These are phyloP conservation scores for Trichoderma sp. DNA, from an alignment of 2,329 filamentous ascomycete genomes.

Conservation along the genomic window DNA sequence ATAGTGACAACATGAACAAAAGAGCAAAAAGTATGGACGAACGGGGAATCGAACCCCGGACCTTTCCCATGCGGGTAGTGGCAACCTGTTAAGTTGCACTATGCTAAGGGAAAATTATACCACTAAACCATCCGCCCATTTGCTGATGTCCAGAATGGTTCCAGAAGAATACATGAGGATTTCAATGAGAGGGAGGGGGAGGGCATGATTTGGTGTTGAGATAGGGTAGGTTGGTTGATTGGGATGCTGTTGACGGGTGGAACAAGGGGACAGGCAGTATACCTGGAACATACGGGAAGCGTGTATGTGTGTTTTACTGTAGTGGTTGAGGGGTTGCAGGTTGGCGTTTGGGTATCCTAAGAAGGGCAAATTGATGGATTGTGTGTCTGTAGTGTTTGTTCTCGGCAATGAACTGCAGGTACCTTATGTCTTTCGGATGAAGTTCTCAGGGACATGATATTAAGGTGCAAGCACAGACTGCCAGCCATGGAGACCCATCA, in stretches of 20 bases:
- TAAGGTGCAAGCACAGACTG: too few species aligned
- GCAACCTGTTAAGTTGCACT: constrained; percentile 15
- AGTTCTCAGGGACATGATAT: too few species aligned
- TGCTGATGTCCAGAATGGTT: not conserved
- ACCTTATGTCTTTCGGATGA: too few species aligned
- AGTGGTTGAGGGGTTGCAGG: too few species aligned
- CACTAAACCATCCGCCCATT: constrained; percentile 34
- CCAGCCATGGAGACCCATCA: too few species aligned
- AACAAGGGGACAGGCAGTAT: too few species aligned
- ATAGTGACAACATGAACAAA: not conserved
- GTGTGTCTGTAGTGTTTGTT: too few species aligned
- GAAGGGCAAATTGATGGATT: too few species aligned
- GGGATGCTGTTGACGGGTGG: not conserved
- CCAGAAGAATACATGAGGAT: not conserved
- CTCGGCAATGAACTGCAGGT: too few species aligned
- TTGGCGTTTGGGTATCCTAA: too few species aligned
- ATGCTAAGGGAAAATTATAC: constrained; percentile 34
- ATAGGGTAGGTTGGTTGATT: not conserved
- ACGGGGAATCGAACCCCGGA: constrained; percentile 31
- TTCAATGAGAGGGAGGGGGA: not conserved
- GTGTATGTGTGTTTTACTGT: too few species aligned
- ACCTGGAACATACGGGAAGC: too few species aligned
- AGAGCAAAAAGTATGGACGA: constrained; percentile 26
- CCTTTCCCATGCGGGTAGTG: constrained; percentile 27
- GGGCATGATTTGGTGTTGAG: not conserved